phyloP scores from a whole-genome alignment of 129 eudicot species.

The Chrysanthemum seticuspe region DNA sequence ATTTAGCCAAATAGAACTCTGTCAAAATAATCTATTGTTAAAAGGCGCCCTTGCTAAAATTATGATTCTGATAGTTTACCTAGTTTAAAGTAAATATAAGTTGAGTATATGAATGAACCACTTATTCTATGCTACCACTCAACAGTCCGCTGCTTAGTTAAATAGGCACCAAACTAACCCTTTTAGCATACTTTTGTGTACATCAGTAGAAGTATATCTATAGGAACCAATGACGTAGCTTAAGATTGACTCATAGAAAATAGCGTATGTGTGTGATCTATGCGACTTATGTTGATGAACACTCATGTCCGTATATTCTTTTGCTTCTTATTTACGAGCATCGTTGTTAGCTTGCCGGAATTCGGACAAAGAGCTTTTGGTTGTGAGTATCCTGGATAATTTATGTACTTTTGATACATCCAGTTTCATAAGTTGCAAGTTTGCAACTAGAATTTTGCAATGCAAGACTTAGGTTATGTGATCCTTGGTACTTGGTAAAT shows the following conservation, averaged over 20 bases:
- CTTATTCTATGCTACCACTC: not conserved
- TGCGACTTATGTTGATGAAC: not conserved
- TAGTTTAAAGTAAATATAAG: not conserved
- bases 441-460: too few relatives aligned
- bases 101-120: not conserved
- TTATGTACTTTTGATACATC: too few relatives aligned
- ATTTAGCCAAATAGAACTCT: too few relatives aligned
- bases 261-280: too few relatives aligned
- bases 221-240: slow-evolving; percentile 2
- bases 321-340: not conserved
- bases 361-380: not conserved
- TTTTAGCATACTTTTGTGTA: not conserved
- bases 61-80: not conserved
- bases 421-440: too few relatives aligned
- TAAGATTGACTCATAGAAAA: not conserved
- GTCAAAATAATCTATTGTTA: too few relatives aligned
- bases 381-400: too few relatives aligned
- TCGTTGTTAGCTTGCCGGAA: not conserved
- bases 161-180: too few relatives aligned
- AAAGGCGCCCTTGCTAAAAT: not conserved
- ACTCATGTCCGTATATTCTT: not conserved
- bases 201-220: not conserved
- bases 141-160: too few relatives aligned
- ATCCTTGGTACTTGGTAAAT: too few relatives aligned
- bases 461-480: too few relatives aligned